Percentiles rank a stretch among this genome's conserved stretches.
Evolutionary conservation across 192 early-diverging fungal species (phyloP).

Genomic region (Spinellus fusiger): DNA sequence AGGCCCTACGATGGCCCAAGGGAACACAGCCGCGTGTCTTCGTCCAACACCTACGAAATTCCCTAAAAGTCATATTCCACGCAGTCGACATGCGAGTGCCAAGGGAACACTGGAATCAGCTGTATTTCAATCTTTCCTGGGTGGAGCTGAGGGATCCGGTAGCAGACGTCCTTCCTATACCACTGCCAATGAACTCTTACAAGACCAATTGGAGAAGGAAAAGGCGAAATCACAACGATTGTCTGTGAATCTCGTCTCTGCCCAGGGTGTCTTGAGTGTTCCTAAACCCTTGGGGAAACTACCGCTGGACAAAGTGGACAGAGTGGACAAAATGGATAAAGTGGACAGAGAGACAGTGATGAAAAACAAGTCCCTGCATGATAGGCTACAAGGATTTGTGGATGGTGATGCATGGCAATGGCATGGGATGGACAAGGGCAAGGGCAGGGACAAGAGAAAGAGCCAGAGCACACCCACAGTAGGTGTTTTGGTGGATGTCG

Average conservation of each 20-base stretch:
- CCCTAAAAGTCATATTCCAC: not conserved
- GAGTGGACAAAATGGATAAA: not conserved
- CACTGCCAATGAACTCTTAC: constrained; percentile 3
- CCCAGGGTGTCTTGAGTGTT: constrained; percentile 8
- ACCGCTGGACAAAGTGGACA: not conserved
- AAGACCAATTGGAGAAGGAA: constrained; percentile 13
- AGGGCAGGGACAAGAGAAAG: not conserved
- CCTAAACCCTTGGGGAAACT: too few species aligned
- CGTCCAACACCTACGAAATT: not conserved
- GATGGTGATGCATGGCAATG: constrained; percentile 2
- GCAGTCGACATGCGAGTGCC: not conserved
- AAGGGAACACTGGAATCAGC: not conserved
- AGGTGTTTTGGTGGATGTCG: too few species aligned
- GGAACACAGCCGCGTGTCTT: not conserved
- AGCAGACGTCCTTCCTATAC: not conserved
- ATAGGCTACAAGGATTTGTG: constrained; percentile 4
- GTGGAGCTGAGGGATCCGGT: too few species aligned
- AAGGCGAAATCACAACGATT: constrained; percentile 1
- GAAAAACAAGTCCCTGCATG: not conserved
- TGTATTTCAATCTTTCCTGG: not conserved
- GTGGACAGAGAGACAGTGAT: not conserved
- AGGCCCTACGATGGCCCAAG: not conserved
- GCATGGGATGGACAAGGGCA: not conserved
- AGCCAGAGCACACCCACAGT: too few species aligned
- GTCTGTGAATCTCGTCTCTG: constrained; percentile 1